Percentiles rank a stretch among this genome's conserved stretches.
These are phyloP conservation scores for Xylaria sp. DNA, from an alignment of 2,329 filamentous ascomycete genomes.

Conservation along the genomic window DNA sequence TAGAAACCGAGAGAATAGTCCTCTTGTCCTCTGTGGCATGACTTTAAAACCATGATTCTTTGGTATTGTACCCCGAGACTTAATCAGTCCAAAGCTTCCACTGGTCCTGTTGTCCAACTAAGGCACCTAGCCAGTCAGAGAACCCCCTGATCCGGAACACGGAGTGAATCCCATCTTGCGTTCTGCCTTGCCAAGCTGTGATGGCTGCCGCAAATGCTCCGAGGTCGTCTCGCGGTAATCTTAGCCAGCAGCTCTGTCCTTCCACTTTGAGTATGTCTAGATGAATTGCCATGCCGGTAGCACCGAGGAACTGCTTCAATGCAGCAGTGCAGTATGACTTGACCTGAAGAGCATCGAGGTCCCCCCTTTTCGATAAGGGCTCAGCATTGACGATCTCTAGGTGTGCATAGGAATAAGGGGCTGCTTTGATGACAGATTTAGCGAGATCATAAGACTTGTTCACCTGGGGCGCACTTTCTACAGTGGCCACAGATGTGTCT, in stretches of 20 bases:
- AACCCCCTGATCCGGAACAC: slow-evolving; percentile 66
- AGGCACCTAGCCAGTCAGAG: slow-evolving; percentile 72
- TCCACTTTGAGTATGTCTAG: slow-evolving; percentile 76
- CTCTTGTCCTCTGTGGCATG: background rate
- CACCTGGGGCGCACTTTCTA: slow-evolving; percentile 25
- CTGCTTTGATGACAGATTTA: slow-evolving; percentile 62
- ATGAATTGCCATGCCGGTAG: slow-evolving; percentile 72
- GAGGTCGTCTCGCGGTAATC: slow-evolving; percentile 71
- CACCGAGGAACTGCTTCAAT: slow-evolving; percentile 75
- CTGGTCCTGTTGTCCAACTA: slow-evolving; percentile 63
- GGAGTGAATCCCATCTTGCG: slow-evolving; percentile 57
- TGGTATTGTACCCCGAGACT: slow-evolving; percentile 34
- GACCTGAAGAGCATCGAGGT: slow-evolving; percentile 70
- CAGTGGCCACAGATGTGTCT: slow-evolving; percentile 7
- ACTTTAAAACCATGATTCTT: slow-evolving; percentile 1
- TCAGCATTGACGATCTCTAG: slow-evolving; percentile 59
- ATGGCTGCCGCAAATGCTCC: slow-evolving; percentile 71
- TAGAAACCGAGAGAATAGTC: slow-evolving; percentile 12
- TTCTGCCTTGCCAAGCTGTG: slow-evolving; percentile 70
- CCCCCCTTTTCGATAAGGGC: slow-evolving; percentile 28
- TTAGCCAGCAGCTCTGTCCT: slow-evolving; percentile 69
- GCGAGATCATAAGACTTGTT: slow-evolving; percentile 61
- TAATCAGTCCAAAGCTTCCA: slow-evolving; percentile 62
- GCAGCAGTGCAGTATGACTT: slow-evolving; percentile 72
- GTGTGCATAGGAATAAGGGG: slow-evolving; percentile 68